Percentiles rank a stretch among this genome's conserved stretches.
These are phyloP conservation scores for Termitomyces sp. DNA, from an alignment of 768 basidiomycete species.

Conservation along the genomic window DNA sequence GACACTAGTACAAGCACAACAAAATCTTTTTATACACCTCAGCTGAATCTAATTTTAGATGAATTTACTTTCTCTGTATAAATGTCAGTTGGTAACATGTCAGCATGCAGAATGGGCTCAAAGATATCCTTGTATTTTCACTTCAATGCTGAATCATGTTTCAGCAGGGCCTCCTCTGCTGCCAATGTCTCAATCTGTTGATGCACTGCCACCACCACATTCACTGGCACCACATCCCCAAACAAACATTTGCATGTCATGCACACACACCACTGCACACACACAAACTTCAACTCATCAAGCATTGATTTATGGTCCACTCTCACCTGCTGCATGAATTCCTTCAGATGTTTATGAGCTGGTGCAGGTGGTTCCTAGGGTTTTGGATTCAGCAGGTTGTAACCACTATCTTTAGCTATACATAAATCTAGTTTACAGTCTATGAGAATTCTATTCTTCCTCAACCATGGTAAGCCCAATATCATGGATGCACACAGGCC, in stretches of 20 bases:
- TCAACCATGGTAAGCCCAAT: no score
- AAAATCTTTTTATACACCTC: no score
- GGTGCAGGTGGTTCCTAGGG: not conserved
- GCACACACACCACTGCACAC: not conserved
- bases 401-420: no score
- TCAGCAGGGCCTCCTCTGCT: no score
- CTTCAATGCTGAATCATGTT: not conserved
- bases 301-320: no score
- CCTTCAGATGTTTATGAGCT: not conserved
- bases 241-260: not conserved
- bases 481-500: no score
- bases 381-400: not conserved
- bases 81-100: not conserved
- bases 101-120: not conserved
- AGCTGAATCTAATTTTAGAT: no score
- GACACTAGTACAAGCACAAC: no score
- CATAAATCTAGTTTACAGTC: no score
- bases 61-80: not conserved
- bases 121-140: not conserved
- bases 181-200: not conserved
- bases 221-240: not conserved
- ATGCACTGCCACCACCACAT: not conserved
- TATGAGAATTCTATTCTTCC: no score
- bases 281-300: not conserved
- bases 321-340: no score